Conservation (phyloP, 1,284 basidiomycete genomes). For the Leccinum subspadiceum region DNA sequence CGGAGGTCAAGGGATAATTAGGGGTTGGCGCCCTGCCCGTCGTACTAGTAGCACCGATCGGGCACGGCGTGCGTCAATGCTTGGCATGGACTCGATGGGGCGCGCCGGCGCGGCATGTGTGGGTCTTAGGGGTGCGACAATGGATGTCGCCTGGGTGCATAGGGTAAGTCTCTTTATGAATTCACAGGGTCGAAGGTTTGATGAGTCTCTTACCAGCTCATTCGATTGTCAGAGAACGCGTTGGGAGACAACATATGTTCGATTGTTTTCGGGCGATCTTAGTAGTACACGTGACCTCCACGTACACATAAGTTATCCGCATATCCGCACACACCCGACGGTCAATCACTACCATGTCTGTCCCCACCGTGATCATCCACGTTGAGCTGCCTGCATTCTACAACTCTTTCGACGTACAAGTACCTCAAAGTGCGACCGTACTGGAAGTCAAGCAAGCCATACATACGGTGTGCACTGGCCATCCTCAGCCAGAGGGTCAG, state of each 20-base stretch:
- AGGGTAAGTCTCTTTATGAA: no score
- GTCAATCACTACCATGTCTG: conserved; percentile 30
- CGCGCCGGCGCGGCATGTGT: background rate
- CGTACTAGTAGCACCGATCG: no score
- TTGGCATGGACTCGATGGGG: background rate
- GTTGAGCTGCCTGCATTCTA: conserved; percentile 75
- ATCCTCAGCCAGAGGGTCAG: conserved; percentile 65
- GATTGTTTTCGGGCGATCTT: no score
- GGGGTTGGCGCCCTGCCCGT: background rate
- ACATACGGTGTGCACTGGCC: conserved; percentile 56
- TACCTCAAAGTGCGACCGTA: conserved; percentile 50
- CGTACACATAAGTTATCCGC: conserved; percentile 19
- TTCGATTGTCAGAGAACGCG: no score
- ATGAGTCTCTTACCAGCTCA: no score
- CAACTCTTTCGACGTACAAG: conserved; percentile 58
- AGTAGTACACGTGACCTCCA: conserved; percentile 31
- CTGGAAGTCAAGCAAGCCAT: conserved; percentile 70
- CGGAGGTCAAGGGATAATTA: background rate
- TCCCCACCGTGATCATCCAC: conserved; percentile 51
- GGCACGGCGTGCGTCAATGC: no score
- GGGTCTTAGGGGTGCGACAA: no score
- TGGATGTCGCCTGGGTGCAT: no score
- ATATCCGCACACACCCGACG: no score
- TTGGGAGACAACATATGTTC: no score
- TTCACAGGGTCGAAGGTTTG: no score